phyloP scores from a whole-genome alignment of 805 yeast species.

The Scheffersomyces lignosus region DNA sequence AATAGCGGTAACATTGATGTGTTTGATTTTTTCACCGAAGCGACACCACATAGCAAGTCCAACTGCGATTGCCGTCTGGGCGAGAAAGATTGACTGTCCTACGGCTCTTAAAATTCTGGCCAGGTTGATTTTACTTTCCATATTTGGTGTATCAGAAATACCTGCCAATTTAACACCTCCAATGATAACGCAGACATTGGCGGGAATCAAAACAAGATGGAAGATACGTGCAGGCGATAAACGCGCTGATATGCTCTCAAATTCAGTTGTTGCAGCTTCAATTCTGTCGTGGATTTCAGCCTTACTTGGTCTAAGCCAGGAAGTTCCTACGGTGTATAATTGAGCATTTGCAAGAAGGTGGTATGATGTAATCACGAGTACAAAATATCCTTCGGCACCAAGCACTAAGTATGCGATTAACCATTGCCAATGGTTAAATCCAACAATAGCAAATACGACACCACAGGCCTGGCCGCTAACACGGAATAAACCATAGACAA shows the following conservation, averaged over 20 bases:
- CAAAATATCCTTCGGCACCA: constrained; percentile 41
- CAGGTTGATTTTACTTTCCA: constrained; percentile 8
- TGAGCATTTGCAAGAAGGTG: constrained; percentile 29
- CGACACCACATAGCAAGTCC: no score
- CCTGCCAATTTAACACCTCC: constrained; percentile 35
- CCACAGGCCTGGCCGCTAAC: constrained; percentile 37
- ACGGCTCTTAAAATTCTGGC: constrained; percentile 29
- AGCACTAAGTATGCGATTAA: constrained; percentile 38
- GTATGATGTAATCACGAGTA: constrained; percentile 28
- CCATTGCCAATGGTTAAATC: constrained; percentile 31
- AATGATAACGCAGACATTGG: constrained; percentile 30
- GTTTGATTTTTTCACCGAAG: constrained; percentile 15
- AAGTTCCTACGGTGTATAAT: constrained; percentile 17
- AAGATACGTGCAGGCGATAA: constrained; percentile 11
- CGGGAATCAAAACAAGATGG: constrained; percentile 29
- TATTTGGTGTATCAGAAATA: constrained; percentile 12
- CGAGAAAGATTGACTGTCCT: constrained; percentile 34
- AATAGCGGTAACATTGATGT: constrained; percentile 19
- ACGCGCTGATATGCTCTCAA: neutral
- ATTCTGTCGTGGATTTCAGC: constrained; percentile 4
- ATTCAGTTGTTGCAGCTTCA: constrained; percentile 1
- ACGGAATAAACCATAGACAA: constrained; percentile 29
- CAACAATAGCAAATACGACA: constrained; percentile 31
- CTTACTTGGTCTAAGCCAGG: constrained; percentile 19
- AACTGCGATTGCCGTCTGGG: constrained; percentile 19